These are phyloP conservation scores for Hordeum vulgare DNA, from an alignment of 176 grass and related monocot species.

Conservation along the genomic window DNA sequence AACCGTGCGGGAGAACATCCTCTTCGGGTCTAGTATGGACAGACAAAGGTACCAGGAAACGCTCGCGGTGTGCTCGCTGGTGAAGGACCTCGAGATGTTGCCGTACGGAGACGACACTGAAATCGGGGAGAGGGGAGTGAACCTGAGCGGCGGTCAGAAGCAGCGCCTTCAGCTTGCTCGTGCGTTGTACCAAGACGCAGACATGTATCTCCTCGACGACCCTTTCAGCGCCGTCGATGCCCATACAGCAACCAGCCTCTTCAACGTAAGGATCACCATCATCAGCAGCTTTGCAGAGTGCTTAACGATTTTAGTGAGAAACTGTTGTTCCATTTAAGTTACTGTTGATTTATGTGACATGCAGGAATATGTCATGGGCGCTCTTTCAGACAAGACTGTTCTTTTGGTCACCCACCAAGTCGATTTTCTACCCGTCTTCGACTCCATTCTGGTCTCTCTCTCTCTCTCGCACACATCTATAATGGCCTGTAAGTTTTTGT, in stretches of 20 bases:
- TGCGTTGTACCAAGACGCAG: conserved; percentile 73
- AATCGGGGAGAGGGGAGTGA: conserved; percentile 85
- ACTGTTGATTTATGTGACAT: conserved; percentile 1
- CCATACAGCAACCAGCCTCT: conserved; percentile 71
- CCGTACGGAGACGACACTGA: conserved; percentile 63
- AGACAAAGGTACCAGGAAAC: conserved; percentile 61
- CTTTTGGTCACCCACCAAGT: conserved; percentile 96
- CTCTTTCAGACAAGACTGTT: conserved; percentile 79
- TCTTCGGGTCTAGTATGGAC: conserved; percentile 71
- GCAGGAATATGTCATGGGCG: conserved; percentile 82
- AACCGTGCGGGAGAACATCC: conserved; percentile 75
- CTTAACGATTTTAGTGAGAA: not conserved
- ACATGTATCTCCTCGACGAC: conserved; percentile 82
- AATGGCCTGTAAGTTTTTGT: not conserved
- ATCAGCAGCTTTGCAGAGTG: not conserved
- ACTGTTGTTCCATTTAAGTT: not conserved
- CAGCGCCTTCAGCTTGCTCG: conserved; percentile 85
- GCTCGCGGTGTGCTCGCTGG: conserved; percentile 61
- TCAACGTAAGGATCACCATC: conserved; percentile 44
- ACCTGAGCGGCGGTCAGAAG: conserved; percentile 91
- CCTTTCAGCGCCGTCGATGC: conserved; percentile 98
- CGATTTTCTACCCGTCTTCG: conserved; percentile 83
- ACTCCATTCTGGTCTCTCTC: conserved; percentile 58
- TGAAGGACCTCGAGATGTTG: conserved; percentile 70
- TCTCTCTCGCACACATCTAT: not conserved